phyloP scores from a whole-genome alignment of 345 rosid species.

The Citropsis articulata region DNA sequence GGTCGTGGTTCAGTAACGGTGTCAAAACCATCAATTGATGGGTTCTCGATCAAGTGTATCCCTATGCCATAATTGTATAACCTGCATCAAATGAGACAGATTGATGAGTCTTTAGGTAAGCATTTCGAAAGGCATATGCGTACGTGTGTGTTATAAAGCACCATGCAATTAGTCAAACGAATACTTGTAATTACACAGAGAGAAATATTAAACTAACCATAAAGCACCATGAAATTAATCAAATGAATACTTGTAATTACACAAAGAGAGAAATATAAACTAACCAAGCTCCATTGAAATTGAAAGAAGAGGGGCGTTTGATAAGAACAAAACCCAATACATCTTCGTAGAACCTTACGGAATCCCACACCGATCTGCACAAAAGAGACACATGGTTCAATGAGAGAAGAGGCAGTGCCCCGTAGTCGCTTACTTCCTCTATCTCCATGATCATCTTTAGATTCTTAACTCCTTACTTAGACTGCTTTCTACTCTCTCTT shows the following conservation, averaged over 20 bases:
- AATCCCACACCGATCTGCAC: slow-evolving; percentile 52
- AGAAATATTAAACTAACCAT: slow-evolving; percentile 25
- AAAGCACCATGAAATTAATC: neutral
- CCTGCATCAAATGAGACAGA: slow-evolving; percentile 25
- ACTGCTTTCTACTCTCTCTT: neutral
- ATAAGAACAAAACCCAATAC: slow-evolving; percentile 50
- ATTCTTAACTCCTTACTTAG: neutral
- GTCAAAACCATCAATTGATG: slow-evolving; percentile 41
- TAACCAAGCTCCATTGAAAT: slow-evolving; percentile 61
- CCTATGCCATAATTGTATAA: slow-evolving; percentile 57
- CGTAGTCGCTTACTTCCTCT: slow-evolving; percentile 29
- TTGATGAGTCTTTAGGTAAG: neutral
- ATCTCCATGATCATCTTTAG: slow-evolving; percentile 19
- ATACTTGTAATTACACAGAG: neutral
- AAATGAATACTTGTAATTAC: neutral
- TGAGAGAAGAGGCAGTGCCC: slow-evolving; percentile 48
- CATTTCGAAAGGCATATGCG: neutral
- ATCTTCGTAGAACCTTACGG: slow-evolving; percentile 41
- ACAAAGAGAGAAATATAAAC: neutral
- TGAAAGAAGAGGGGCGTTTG: slow-evolving; percentile 67
- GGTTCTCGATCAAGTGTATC: slow-evolving; percentile 60
- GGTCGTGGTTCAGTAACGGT: slow-evolving; percentile 33
- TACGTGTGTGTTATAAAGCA: neutral
- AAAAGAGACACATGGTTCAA: slow-evolving; percentile 50
- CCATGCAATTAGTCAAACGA: neutral